Evolutionary conservation across 345 rosid genomes (phyloP).

Genomic region (Syzygium jambos): DNA sequence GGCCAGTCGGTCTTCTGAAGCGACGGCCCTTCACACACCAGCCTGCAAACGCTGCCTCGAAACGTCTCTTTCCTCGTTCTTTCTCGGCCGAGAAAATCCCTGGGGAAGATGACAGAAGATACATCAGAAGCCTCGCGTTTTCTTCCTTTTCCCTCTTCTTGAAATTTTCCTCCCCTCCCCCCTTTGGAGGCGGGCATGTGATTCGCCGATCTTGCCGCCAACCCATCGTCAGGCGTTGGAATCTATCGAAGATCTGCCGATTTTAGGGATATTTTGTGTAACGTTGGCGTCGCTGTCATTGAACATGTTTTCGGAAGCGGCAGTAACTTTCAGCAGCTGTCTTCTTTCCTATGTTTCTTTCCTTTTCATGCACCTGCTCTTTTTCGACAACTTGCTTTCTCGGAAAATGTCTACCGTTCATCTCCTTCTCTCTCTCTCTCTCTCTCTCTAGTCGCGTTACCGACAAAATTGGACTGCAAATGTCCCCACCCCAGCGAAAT

Average conservation of each 20-base stretch:
- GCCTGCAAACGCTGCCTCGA: not conserved
- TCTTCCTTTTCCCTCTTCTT: not conserved
- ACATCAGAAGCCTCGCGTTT: not conserved
- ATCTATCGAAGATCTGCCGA: not conserved
- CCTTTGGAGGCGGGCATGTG: not conserved
- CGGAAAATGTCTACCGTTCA: not conserved
- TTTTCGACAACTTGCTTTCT: not conserved
- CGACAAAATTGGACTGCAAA: not conserved
- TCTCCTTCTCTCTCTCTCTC: not conserved
- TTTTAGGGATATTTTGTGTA: not conserved
- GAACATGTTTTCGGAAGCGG: not conserved
- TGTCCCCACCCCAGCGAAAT: not conserved
- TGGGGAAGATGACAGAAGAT: not conserved
- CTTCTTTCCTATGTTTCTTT: not conserved
- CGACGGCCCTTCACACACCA: not conserved
- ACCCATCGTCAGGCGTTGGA: not conserved
- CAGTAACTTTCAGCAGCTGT: not conserved
- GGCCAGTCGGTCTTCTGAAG: not conserved
- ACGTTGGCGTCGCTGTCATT: not conserved
- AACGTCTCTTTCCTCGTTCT: not conserved
- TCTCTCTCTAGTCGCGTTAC: not conserved
- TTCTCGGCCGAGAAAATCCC: not conserved
- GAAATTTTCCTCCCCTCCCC: not conserved
- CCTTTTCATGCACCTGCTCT: not conserved
- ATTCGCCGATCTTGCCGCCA: not conserved